Evolutionary conservation across 331 rosid genomes (phyloP), one percentile per base, ranked within the genome.

Genomic region (Phaseolus coccineus): DNA sequence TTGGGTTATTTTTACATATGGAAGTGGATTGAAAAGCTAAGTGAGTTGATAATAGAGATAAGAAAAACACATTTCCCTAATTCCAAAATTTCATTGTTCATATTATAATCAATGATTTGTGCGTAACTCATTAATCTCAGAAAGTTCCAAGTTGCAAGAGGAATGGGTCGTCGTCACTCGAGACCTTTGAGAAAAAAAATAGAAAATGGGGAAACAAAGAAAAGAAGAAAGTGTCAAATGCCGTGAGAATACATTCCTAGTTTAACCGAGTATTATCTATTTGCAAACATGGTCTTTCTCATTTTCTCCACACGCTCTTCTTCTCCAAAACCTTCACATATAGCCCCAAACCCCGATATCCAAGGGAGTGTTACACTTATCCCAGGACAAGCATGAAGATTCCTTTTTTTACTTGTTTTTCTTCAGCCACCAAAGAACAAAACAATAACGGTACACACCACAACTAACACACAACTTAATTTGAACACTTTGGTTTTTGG

Each of bases 331-430:
- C 80, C 65, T 74, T 67, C 55, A 19, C 68, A 83, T 70, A 62
- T 8, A 68, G 2, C 33, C 76, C 77, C 0, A 68, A 58, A 27
- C 13, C n/a, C 14, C 2, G 42, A 39, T 0, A 46, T 42, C 67
- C 66, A 50, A 42, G 19, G 64, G 39, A 58, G 11, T 35, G 8
- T 51, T 37, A 35, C 22, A 0, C 22, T 61, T 65, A 51, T 33
- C 24, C 19, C 3, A 55, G 3, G 15, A 46, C 51, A 11, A 64
- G 46, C 57, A 91, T 94, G 97, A 94, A 91, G 84, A 59, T 55
- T 53, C 58, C 52, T 12, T 52, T 79, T 89, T 28, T 16, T 16
- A 1, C 14, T 76, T 92, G 96, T 80, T 87, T 85, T 86, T 74
- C 80, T 5, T 42, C 88, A 27, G 79, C 78, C 1, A n/a, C 59